Base-by-base conservation (phyloP, 1,284 basidiomycete genomes). In the Ceratorhiza oryzae-sativae region DNA sequence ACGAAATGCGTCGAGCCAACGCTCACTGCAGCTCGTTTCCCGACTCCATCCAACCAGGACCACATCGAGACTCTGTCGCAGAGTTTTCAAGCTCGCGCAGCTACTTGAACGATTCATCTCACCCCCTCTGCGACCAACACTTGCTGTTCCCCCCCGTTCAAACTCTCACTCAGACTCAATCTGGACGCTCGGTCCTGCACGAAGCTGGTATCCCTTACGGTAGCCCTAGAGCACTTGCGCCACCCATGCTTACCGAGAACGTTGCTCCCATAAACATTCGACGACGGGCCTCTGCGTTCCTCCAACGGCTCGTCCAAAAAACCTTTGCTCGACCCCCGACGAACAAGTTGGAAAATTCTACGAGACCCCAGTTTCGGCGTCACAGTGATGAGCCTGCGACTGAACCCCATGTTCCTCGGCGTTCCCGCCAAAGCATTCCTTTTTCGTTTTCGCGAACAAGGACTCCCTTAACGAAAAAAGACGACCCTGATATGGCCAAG, bases 191-290 rank as follows among this genome's bases (percentile, higher is more conserved):
- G 36, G 23, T 36, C 6, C 63, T 67, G 18, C 63, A 49, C 30
- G 34, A 67, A 32, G 63, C 63, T 15, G 63, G 63, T 42, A 42
- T 67, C 25, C 41, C 63, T n/a, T 32, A 55, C 34, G 49, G 63
- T 15, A 67, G 63, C 34, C 36, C 63, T 18, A 53, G 32, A 32
- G 63, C 63, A 41, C 45, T 67, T 23, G 63, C 63, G 10, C 63
- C 51, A 8, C 32, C 63, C 8, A 39, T 55, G 23, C 63, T 49
- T 41, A 8, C 55, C 36, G 63, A 67, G 36, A 67, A 67, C 39
- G 25, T 67, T 1, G 8, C 63, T 2, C n/a, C 32, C 2, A 58
- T 12, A 25, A 32, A 25, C 20, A 25, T n/a, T 32, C 63, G 49
- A 15, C 39, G 13, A 30, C 49, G n/a, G 6, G 45, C 32, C 36